A percentile compares a stretch with the other conserved stretches of the same genome.
These are phyloP conservation scores for Pichia gijzeniarum DNA, from an alignment of 805 yeast species.

Conservation along the genomic window DNA sequence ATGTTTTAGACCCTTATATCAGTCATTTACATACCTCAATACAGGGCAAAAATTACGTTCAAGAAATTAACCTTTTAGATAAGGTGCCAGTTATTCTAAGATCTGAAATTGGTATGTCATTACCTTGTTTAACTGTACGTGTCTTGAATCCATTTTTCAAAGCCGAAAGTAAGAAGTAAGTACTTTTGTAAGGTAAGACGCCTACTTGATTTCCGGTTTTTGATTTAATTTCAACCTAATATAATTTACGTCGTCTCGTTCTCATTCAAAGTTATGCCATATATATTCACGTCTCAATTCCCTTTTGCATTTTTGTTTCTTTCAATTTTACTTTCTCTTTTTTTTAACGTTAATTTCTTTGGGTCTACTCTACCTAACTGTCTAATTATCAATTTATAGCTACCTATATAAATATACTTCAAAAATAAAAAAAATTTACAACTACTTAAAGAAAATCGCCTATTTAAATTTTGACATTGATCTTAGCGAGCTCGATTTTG, in stretches of 20 bases:
- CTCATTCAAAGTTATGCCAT: no score
- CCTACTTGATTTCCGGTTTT: not conserved
- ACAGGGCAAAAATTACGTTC: conserved; percentile 61
- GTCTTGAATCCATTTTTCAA: conserved; percentile 74
- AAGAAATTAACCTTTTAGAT: conserved; percentile 71
- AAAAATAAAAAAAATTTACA: no score
- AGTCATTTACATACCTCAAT: conserved; percentile 48
- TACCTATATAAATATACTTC: no score
- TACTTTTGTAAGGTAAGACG: not conserved
- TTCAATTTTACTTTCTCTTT: no score
- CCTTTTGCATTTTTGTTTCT: no score
- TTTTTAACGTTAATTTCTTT: no score
- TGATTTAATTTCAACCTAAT: not conserved
- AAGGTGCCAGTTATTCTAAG: conserved; percentile 81
- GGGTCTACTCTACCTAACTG: no score
- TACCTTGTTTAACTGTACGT: conserved; percentile 91
- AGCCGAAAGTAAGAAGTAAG: conserved; percentile 2
- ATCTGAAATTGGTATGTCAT: conserved; percentile 91
- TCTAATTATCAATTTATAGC: no score
- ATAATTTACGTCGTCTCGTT: no score
- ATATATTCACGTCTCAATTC: no score
- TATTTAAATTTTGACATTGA: not conserved
- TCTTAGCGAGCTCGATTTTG: conserved; percentile 12
- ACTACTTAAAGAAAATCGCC: no score
- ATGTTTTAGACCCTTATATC: conserved; percentile 51